Conservation (phyloP, 768 basidiomycete species). For the Hirschioporus abietinus region DNA sequence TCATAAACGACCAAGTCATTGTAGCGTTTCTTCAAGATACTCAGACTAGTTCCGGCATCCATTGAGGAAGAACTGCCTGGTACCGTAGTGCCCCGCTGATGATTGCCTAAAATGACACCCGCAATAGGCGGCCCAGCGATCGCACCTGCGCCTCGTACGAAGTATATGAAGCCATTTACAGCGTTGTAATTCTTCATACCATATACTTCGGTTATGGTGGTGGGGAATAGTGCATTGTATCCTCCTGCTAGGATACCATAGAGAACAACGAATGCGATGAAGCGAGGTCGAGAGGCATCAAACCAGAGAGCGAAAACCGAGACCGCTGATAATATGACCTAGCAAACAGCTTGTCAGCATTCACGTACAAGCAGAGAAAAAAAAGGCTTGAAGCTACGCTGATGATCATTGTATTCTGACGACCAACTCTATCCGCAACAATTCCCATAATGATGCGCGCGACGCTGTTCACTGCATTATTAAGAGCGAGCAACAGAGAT, state of each 20-base stretch:
- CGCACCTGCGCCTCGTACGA: conserved; percentile 36
- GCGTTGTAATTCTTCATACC: conserved; percentile 37
- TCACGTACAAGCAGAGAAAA: neutral
- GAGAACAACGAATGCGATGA: conserved; percentile 34
- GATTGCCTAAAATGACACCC: conserved; percentile 33
- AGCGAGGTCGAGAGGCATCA: conserved; percentile 30
- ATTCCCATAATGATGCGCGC: conserved; percentile 37
- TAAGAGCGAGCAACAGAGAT: conserved; percentile 35
- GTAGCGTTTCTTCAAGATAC: conserved; percentile 24
- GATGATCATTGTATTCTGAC: conserved; percentile 39
- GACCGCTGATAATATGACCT: conserved; percentile 35
- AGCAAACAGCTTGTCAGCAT: neutral
- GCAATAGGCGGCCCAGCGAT: conserved; percentile 38
- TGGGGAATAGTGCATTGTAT: conserved; percentile 39
- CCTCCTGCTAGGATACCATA: conserved; percentile 41
- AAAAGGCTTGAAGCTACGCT: conserved; percentile 23
- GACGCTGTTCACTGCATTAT: conserved; percentile 38
- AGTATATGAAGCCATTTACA: conserved; percentile 37
- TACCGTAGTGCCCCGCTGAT: conserved; percentile 16
- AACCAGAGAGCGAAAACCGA: conserved; percentile 40
- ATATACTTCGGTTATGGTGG: conserved; percentile 39
- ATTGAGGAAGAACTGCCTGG: neutral
- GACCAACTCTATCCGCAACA: conserved; percentile 35
- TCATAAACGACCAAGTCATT: conserved; percentile 35
- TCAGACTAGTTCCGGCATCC: conserved; percentile 5